These are phyloP conservation scores for Sphaerulina populicola DNA, from an alignment of 2,329 filamentous ascomycete species.

Conservation along the genomic window DNA sequence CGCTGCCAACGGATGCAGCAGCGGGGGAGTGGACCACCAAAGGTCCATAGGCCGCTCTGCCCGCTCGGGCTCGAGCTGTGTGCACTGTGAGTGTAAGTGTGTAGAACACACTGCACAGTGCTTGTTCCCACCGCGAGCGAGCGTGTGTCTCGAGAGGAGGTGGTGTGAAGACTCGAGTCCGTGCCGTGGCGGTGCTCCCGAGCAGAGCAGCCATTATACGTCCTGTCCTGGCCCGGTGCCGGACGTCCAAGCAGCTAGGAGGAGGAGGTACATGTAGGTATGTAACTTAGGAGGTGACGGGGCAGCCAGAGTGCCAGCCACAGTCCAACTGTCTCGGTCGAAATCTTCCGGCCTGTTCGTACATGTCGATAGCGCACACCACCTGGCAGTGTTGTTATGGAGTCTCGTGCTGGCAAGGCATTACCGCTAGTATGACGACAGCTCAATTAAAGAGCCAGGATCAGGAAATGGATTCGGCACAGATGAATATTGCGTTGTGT, in stretches of 20 bases:
- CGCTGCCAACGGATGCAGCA: background rate
- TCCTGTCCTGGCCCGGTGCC: background rate
- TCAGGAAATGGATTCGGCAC: no score
- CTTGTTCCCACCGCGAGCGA: no score
- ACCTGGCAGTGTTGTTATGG: background rate
- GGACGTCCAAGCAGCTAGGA: background rate
- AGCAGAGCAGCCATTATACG: background rate
- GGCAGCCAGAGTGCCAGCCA: no score
- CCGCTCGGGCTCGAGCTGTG: no score
- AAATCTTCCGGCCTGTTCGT: background rate
- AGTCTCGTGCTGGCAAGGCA: slow-evolving; percentile 9
- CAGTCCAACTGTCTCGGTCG: background rate
- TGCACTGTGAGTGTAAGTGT: no score
- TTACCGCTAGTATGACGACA: slow-evolving; percentile 16
- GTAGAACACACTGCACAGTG: background rate
- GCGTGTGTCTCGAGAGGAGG: no score
- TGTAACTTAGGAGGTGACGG: no score
- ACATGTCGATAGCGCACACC: background rate
- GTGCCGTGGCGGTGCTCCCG: background rate
- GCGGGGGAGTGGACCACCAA: slow-evolving; percentile 1
- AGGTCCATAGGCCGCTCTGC: no score
- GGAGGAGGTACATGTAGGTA: no score
- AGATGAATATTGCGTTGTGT: no score
- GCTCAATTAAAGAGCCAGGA: background rate
- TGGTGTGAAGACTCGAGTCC: no score